These are phyloP conservation scores for Chenopodium album DNA, from an alignment of 148 eudicot genomes.

Conservation along the genomic window DNA sequence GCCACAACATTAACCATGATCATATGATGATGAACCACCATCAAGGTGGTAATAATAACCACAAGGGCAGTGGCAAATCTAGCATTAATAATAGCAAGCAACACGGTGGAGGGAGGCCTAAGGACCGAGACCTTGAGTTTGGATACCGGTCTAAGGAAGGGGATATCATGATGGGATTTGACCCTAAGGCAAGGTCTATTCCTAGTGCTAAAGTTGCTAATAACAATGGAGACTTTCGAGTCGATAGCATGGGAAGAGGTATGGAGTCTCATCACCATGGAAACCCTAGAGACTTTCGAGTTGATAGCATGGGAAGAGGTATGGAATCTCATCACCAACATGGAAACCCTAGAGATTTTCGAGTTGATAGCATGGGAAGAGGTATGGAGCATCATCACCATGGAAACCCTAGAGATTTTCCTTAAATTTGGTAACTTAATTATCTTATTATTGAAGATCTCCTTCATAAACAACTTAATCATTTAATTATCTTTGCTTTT, in stretches of 20 bases:
- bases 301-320: conserved; percentile 23
- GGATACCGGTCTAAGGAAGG: conserved; percentile 50
- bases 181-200: conserved; percentile 18
- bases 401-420: conserved; percentile 25
- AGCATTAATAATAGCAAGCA: conserved; percentile 34
- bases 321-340: conserved; percentile 14
- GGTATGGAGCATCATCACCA: conserved; percentile 19
- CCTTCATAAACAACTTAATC: conserved; percentile 13
- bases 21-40: conserved; percentile 21
- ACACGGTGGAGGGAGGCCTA: conserved; percentile 16
- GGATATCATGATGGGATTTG: conserved; percentile 33
- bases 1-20: conserved; percentile 6
- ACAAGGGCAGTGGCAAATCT: conserved; percentile 21
- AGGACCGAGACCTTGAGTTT: conserved; percentile 59
- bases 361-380: conserved; percentile 25
- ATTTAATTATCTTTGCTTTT: neutral
- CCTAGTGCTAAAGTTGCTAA: conserved; percentile 24
- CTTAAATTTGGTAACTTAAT: neutral
- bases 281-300: conserved; percentile 18
- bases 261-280: conserved; percentile 20
- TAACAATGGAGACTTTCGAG: conserved; percentile 23
- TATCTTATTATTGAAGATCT: neutral
- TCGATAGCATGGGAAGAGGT: conserved; percentile 22
- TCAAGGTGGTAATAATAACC: conserved; percentile 7
- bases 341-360: conserved; percentile 13